phyloP scores from a whole-genome alignment of 768 basidiomycete genomes.

The Mycena galopus region DNA sequence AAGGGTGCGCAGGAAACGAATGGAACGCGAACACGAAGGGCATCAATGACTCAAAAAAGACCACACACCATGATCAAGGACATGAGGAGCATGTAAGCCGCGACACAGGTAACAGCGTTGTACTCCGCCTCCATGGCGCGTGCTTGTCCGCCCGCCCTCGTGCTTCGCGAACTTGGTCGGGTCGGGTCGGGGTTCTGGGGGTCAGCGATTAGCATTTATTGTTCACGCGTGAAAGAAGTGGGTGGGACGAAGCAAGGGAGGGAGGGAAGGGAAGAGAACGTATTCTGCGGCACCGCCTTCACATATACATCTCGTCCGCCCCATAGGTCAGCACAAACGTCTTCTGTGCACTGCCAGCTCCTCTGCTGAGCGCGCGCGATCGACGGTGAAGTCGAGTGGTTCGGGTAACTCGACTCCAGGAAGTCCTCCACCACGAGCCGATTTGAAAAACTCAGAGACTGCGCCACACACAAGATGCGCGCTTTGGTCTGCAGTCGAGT shows the following conservation, averaged over 20 bases:
- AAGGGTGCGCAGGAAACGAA: neutral
- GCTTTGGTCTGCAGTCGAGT: too few relatives aligned
- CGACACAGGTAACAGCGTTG: conserved; percentile 87
- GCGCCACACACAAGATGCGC: too few relatives aligned
- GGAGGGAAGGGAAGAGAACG: conserved; percentile 52
- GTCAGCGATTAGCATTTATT: neutral
- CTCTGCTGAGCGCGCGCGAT: too few relatives aligned
- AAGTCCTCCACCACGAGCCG: too few relatives aligned
- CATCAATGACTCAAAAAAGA: too few relatives aligned
- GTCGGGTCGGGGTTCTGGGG: conserved; percentile 82
- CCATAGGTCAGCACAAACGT: conserved; percentile 93
- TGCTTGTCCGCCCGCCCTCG: conserved; percentile 78
- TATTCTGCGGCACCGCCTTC: conserved; percentile 87
- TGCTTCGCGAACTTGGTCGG: conserved; percentile 80
- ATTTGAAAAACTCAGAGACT: too few relatives aligned
- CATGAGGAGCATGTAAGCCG: conserved; percentile 93
- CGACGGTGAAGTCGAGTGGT: too few relatives aligned
- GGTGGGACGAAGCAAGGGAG: neutral
- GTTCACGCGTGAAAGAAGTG: neutral
- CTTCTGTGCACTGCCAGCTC: conserved; percentile 96
- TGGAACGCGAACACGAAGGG: neutral
- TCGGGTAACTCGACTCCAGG: too few relatives aligned
- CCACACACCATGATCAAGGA: conserved; percentile 76
- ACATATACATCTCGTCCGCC: conserved; percentile 96
- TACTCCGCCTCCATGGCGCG: conserved; percentile 83